Evolutionary conservation across 23 red algal species (phyloP).

Genomic region (Gracilariopsis chorda): DNA sequence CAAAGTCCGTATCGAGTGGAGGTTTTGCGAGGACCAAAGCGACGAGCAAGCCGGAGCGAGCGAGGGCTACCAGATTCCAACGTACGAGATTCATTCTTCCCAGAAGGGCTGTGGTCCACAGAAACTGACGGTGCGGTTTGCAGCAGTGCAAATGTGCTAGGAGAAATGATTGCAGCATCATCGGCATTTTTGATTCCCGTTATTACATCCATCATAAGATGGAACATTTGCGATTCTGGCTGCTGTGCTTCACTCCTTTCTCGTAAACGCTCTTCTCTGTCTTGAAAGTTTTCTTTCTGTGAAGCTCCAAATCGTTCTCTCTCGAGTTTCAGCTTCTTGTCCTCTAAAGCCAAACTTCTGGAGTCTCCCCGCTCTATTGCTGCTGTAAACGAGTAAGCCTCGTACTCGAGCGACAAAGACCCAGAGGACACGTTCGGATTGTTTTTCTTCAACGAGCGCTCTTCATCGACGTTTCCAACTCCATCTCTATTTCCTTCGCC

Average conservation of each 20-base stretch:
- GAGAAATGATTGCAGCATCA: too few relatives aligned
- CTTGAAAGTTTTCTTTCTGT: background rate
- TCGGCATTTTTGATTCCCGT: too few relatives aligned
- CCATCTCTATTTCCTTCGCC: background rate
- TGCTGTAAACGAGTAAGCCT: background rate
- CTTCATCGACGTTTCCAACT: too few relatives aligned
- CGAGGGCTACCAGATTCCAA: too few relatives aligned
- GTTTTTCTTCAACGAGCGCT: too few relatives aligned
- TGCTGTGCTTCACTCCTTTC: background rate
- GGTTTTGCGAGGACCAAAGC: too few relatives aligned
- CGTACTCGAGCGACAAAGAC: background rate
- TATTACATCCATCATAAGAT: background rate
- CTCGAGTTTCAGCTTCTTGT: background rate
- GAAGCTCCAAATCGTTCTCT: background rate
- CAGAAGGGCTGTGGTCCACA: too few relatives aligned
- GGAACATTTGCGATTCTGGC: background rate
- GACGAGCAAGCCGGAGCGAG: too few relatives aligned
- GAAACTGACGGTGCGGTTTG: too few relatives aligned
- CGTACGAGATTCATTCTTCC: too few relatives aligned
- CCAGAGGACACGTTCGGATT: background rate
- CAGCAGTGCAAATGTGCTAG: too few relatives aligned
- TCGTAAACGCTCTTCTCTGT: background rate
- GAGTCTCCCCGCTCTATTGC: background rate
- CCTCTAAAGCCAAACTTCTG: background rate
- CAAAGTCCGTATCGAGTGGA: too few relatives aligned